Evolutionary conservation across 1,284 basidiomycete genomes (phyloP).

Genomic region (Ganoderma sinense): DNA sequence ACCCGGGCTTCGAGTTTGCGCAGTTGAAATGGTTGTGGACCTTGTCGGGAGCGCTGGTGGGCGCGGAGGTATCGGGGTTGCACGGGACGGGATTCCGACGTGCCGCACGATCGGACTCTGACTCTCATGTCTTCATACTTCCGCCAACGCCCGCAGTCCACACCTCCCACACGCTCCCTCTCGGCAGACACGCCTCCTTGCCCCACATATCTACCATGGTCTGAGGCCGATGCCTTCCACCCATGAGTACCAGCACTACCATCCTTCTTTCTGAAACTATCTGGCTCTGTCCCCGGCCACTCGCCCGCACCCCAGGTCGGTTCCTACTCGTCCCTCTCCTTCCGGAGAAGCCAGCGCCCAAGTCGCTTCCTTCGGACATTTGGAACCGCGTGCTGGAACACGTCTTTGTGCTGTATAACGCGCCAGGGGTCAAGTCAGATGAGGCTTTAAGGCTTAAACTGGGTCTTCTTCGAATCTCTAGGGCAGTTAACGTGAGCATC

Average conservation of each 20-base stretch:
- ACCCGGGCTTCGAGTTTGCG: background rate
- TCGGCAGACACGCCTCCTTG: background rate
- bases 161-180: background rate
- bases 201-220: constrained; percentile 1
- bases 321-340: constrained; percentile 75
- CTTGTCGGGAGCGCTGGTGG: too few relatives aligned
- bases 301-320: constrained; percentile 54
- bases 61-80: background rate
- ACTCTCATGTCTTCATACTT: background rate
- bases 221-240: background rate
- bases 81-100: background rate
- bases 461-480: constrained; percentile 68
- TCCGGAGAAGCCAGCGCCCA: constrained; percentile 55
- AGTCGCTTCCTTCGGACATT: constrained; percentile 71
- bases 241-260: constrained; percentile 20
- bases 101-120: background rate
- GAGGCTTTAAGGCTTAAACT: constrained; percentile 29
- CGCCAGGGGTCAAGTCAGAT: constrained; percentile 10
- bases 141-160: background rate
- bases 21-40: background rate
- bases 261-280: constrained; percentile 27
- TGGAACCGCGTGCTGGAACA: constrained; percentile 71
- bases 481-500: constrained; percentile 69
- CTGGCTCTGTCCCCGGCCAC: constrained; percentile 49
- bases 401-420: constrained; percentile 46